Evolutionary conservation across 2,329 filamentous ascomycete genomes (phyloP).

Genomic region (Fonsecaea pedrosoi): DNA sequence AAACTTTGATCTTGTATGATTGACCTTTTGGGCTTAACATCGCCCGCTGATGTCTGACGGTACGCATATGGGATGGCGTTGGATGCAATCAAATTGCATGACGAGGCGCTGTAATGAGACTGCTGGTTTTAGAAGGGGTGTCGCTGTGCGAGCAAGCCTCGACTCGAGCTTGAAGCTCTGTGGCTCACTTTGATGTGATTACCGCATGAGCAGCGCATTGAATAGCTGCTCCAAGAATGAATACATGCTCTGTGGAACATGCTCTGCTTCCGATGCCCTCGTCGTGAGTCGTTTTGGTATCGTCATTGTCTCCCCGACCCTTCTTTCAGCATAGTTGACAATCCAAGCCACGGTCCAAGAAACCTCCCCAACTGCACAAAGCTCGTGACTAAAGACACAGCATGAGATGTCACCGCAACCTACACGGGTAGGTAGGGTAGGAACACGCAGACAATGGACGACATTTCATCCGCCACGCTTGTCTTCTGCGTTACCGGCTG

Average conservation of each 20-base stretch:
- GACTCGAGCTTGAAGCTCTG: not conserved
- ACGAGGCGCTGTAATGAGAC: constrained; percentile 22
- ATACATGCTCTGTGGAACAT: constrained; percentile 7
- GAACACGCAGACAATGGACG: not conserved
- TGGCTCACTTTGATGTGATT: constrained; percentile 9
- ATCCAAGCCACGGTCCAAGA: not conserved
- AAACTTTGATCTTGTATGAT: constrained; percentile 32
- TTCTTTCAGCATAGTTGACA: not conserved
- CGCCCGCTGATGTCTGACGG: constrained; percentile 8
- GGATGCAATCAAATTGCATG: constrained; percentile 21
- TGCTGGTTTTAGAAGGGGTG: constrained; percentile 8
- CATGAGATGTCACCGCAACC: not conserved
- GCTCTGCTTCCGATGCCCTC: not conserved
- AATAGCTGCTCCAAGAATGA: constrained; percentile 3
- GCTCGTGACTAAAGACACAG: not conserved
- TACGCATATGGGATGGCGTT: constrained; percentile 22
- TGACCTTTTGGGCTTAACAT: constrained; percentile 19
- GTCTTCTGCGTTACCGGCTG: not conserved
- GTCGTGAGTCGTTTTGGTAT: not conserved
- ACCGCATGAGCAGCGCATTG: constrained; percentile 10
- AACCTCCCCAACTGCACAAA: not conserved
- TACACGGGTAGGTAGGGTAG: not conserved
- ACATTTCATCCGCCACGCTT: not conserved
- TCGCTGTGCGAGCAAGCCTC: constrained; percentile 23
- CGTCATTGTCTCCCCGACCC: not conserved